Evolutionary conservation across 208 protist genomes (phyloP).

Genomic region (Acanthamoeba healyi): DNA sequence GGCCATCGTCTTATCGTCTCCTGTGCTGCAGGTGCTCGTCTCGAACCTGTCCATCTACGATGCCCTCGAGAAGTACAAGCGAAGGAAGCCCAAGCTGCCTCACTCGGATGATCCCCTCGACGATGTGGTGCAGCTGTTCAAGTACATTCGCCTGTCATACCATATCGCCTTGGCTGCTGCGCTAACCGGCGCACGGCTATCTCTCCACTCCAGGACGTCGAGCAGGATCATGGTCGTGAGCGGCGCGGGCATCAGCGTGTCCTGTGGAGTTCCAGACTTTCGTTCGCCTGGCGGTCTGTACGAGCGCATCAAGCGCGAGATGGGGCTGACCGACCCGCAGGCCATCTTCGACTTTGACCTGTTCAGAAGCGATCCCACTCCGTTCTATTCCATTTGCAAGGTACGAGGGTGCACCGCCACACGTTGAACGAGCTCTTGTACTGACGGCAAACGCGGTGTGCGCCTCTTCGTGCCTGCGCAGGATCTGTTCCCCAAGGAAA

Average conservation of each 20-base stretch:
- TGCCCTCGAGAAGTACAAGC: constrained; percentile 36
- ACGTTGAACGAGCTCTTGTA: not conserved
- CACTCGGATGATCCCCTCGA: constrained; percentile 2
- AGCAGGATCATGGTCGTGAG: constrained; percentile 49
- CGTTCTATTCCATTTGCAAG: constrained; percentile 81
- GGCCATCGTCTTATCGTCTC: not conserved
- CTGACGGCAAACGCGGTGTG: not conserved
- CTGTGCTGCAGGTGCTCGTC: not conserved
- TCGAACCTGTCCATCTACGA: constrained; percentile 31
- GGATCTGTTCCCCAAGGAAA: constrained; percentile 78
- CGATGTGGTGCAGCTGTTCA: constrained; percentile 9
- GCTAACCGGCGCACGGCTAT: not conserved
- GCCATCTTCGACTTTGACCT: constrained; percentile 87
- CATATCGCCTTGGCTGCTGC: not conserved
- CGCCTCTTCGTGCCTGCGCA: not conserved
- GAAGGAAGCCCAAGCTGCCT: constrained; percentile 10
- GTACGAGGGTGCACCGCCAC: not conserved
- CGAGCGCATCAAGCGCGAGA: constrained; percentile 78
- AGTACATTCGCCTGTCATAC: not conserved
- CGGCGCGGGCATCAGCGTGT: constrained; percentile 78
- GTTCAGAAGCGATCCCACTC: constrained; percentile 79
- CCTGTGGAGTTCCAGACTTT: constrained; percentile 88
- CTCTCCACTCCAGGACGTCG: not conserved
- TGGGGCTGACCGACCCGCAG: constrained; percentile 81
- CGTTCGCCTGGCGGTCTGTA: constrained; percentile 87